Conservation (phyloP, 306 rosid species). For the Quillaja saponaria region DNA sequence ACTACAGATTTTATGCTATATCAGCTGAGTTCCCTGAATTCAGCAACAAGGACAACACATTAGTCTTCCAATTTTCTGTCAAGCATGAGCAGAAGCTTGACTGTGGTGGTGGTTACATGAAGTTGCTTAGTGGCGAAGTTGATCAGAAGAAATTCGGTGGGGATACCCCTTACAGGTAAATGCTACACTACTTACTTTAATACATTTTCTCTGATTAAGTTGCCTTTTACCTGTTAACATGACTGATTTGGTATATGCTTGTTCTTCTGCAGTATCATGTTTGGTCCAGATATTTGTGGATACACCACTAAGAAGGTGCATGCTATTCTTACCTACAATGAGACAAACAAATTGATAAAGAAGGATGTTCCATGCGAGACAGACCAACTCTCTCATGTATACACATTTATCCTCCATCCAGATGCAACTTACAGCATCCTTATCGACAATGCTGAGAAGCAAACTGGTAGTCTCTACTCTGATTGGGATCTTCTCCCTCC, state of each 20-base stretch:
- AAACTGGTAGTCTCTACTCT: conserved; percentile 85
- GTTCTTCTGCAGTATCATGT: conserved; percentile 76
- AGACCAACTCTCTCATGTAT: conserved; percentile 91
- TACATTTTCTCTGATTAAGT: background rate
- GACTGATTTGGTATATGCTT: conserved; percentile 27
- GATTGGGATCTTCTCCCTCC: conserved; percentile 97
- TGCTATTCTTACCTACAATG: conserved; percentile 79
- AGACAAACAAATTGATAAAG: conserved; percentile 85
- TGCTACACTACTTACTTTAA: conserved; percentile 8
- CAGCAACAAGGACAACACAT: conserved; percentile 83
- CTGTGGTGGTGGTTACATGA: conserved; percentile 99
- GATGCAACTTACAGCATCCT: conserved; percentile 96
- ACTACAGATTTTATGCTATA: conserved; percentile 88
- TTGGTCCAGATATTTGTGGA: conserved; percentile 99
- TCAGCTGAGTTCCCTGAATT: conserved; percentile 96
- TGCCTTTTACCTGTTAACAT: background rate
- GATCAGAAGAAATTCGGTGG: conserved; percentile 99
- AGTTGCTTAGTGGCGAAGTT: conserved; percentile 79
- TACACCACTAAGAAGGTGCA: conserved; percentile 99
- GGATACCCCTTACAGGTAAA: conserved; percentile 92
- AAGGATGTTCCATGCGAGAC: conserved; percentile 99
- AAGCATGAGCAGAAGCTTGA: conserved; percentile 99
- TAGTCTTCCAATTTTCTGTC: conserved; percentile 92
- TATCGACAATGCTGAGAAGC: conserved; percentile 91
- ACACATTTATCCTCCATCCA: conserved; percentile 86